Evolutionary conservation across 2,329 filamentous ascomycete genomes (phyloP).

Genomic region (Pezicula rhizophila): DNA sequence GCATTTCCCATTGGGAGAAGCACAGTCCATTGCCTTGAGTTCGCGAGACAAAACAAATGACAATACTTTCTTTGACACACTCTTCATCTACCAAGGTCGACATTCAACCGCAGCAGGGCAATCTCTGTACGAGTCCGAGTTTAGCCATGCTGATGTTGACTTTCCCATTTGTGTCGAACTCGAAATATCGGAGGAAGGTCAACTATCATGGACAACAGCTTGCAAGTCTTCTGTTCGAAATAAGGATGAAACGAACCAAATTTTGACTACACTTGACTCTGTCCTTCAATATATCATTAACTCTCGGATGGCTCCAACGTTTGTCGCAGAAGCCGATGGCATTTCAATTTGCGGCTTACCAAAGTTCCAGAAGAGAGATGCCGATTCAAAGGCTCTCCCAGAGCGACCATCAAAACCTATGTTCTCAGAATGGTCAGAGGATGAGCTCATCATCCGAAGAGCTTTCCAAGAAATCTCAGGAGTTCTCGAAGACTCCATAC

Average conservation of each 20-base stretch:
- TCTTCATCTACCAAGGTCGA: constrained; percentile 61
- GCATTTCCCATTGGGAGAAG: constrained; percentile 68
- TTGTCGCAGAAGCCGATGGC: constrained; percentile 44
- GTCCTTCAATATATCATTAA: constrained; percentile 52
- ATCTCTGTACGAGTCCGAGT: constrained; percentile 20
- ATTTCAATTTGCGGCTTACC: constrained; percentile 63
- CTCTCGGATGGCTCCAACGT: constrained; percentile 40
- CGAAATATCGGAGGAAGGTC: constrained; percentile 47
- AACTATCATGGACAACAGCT: constrained; percentile 65
- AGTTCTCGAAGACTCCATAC: constrained; percentile 51
- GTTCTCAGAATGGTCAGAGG: constrained; percentile 28
- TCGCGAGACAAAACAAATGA: constrained; percentile 9
- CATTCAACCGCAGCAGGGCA: constrained; percentile 15
- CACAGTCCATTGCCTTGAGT: constrained; percentile 34
- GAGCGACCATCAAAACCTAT: background rate
- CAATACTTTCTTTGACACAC: constrained; percentile 51
- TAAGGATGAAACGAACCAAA: constrained; percentile 33
- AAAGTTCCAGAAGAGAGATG: constrained; percentile 27
- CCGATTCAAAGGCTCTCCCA: background rate
- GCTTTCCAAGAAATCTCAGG: constrained; percentile 54
- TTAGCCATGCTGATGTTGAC: constrained; percentile 62
- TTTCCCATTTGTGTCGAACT: constrained; percentile 80
- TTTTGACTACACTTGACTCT: constrained; percentile 55
- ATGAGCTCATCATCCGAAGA: constrained; percentile 34
- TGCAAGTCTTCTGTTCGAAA: constrained; percentile 54